Conservation (phyloP, 2,329 filamentous ascomycete species). For the Diatrype stigma region DNA sequence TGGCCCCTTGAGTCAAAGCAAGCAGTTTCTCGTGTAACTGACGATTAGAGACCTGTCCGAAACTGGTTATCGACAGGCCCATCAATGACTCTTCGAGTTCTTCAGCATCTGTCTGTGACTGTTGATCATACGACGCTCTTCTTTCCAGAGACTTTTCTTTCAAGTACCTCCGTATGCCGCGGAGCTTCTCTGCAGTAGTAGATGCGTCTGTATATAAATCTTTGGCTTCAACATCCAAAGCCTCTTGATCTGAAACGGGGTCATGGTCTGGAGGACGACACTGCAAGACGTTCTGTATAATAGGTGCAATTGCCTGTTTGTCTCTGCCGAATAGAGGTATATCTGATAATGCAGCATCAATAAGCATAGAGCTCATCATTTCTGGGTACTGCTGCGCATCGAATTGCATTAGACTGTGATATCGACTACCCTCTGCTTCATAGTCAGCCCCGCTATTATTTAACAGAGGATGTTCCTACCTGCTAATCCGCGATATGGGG, state of each 20-base stretch:
- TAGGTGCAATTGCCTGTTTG: constrained; percentile 37
- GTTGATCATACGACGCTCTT: constrained; percentile 11
- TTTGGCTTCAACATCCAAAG: constrained; percentile 33
- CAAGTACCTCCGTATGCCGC: constrained; percentile 37
- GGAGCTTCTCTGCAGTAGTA: constrained; percentile 46
- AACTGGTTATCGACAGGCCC: constrained; percentile 32
- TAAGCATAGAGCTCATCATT: constrained; percentile 51
- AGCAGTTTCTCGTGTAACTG: constrained; percentile 56
- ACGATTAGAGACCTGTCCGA: constrained; percentile 43
- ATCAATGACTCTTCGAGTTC: constrained; percentile 28
- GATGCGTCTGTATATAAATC: constrained; percentile 37
- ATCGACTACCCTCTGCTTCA: constrained; percentile 42
- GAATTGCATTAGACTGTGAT: constrained; percentile 55
- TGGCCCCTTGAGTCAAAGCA: constrained; percentile 38
- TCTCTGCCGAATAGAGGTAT: constrained; percentile 54
- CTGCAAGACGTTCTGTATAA: constrained; percentile 39
- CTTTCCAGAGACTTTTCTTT: constrained; percentile 17
- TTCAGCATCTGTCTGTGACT: constrained; percentile 11
- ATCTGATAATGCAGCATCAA: constrained; percentile 49
- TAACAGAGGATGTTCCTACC: constrained; percentile 31
- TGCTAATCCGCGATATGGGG: constrained; percentile 54
- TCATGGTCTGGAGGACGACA: constrained; percentile 29
- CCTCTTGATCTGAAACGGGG: constrained; percentile 33
- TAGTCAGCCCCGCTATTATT: constrained; percentile 20
- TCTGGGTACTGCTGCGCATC: constrained; percentile 49